These are phyloP conservation scores for Tetragonia tetragonoides DNA, from an alignment of 148 eudicot species.

Conservation along the genomic window DNA sequence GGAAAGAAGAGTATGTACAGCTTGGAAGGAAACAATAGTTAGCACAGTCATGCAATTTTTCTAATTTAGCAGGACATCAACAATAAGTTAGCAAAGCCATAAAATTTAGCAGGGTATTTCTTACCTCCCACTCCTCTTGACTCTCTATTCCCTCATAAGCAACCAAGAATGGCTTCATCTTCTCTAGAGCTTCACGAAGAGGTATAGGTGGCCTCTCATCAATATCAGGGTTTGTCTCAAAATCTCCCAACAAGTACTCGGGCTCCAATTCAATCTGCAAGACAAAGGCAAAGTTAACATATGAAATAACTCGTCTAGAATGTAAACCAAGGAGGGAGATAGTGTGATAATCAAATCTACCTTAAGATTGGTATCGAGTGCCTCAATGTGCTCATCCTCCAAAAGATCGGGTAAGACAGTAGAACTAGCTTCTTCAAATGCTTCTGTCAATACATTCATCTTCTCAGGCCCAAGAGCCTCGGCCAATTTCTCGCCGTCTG, in stretches of 20 bases:
- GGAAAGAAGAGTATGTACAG: too few relatives aligned
- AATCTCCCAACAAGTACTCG: constrained; percentile 79
- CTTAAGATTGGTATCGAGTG: constrained; percentile 61
- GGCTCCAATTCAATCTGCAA: constrained; percentile 90
- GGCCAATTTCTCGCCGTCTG: constrained; percentile 58
- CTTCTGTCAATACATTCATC: constrained; percentile 55
- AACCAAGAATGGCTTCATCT: constrained; percentile 88
- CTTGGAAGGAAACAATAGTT: too few relatives aligned
- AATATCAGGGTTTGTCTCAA: constrained; percentile 77
- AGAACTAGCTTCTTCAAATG: constrained; percentile 51
- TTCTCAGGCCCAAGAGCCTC: constrained; percentile 51
- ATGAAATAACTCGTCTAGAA: not conserved
- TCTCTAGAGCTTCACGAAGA: constrained; percentile 82
- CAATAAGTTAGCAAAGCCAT: too few relatives aligned
- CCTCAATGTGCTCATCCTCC: constrained; percentile 60
- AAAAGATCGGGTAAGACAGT: constrained; percentile 60
- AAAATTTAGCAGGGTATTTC: too few relatives aligned
- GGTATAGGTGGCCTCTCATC: constrained; percentile 83
- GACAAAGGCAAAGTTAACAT: constrained; percentile 19
- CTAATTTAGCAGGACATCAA: too few relatives aligned
- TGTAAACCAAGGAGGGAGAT: not conserved
- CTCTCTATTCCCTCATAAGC: constrained; percentile 64
- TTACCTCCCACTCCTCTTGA: constrained; percentile 95
- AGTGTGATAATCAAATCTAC: constrained; percentile 28
- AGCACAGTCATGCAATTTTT: too few relatives aligned